These are phyloP conservation scores for Ophioceras dolichostomum DNA, from an alignment of 2,329 filamentous ascomycete species.

Conservation along the genomic window DNA sequence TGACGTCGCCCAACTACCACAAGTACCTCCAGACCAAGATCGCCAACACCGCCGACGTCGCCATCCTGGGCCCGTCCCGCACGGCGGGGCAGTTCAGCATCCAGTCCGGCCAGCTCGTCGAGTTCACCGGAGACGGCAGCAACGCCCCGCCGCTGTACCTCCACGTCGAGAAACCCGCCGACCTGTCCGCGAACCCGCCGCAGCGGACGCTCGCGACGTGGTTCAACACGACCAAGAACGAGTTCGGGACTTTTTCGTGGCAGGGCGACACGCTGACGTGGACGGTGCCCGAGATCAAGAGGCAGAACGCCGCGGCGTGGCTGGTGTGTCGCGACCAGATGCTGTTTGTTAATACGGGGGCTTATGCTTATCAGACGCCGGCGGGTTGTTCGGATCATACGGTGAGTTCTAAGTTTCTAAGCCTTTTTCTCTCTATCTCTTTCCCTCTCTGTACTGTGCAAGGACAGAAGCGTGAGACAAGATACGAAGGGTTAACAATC, in stretches of 20 bases:
- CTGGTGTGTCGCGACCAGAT: slow-evolving; percentile 39
- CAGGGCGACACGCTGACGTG: slow-evolving; percentile 46
- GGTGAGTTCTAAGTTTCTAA: no score
- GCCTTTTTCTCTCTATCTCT: background rate
- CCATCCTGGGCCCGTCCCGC: slow-evolving; percentile 35
- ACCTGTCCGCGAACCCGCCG: slow-evolving; percentile 15
- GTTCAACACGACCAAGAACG: slow-evolving; percentile 36
- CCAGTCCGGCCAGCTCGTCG: slow-evolving; percentile 40
- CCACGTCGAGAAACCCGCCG: slow-evolving; percentile 31
- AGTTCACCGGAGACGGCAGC: slow-evolving; percentile 23
- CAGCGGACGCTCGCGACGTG: slow-evolving; percentile 35
- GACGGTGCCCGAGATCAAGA: slow-evolving; percentile 30
- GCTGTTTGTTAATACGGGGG: slow-evolving; percentile 46
- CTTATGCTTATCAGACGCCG: slow-evolving; percentile 45
- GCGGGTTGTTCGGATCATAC: slow-evolving; percentile 46
- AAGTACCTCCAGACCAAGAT: slow-evolving; percentile 38
- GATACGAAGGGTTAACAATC: no score
- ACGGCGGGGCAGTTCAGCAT: slow-evolving; percentile 48
- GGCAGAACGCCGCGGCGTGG: slow-evolving; percentile 46
- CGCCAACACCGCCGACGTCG: slow-evolving; percentile 28
- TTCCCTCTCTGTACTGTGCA: no score
- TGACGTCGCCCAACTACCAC: slow-evolving; percentile 44
- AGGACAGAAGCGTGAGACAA: no score
- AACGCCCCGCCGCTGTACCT: slow-evolving; percentile 26
- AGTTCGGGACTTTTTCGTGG: slow-evolving; percentile 43